These are phyloP conservation scores for Vitis riparia DNA, from an alignment of 164 flowering plant genomes.

Conservation along the genomic window DNA sequence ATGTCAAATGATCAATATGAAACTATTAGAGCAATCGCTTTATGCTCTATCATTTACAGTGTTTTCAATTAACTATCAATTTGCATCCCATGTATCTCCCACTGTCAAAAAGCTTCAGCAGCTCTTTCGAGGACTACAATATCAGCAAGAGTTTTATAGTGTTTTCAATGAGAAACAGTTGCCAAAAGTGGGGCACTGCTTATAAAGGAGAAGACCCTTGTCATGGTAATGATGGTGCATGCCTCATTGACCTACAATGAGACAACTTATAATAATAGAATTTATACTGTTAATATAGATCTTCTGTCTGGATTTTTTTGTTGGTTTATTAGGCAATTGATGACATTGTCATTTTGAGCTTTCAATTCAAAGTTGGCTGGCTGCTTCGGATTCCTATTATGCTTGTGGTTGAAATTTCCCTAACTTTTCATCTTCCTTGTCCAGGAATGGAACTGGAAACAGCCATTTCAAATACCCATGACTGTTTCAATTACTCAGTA, in stretches of 20 bases:
- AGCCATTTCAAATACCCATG: not conserved
- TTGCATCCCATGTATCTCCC: no score
- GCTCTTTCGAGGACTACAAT: not conserved
- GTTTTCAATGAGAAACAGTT: not conserved
- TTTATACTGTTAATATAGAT: not conserved
- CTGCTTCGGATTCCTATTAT: conserved; percentile 8
- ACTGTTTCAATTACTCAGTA: not conserved
- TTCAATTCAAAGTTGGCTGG: not conserved
- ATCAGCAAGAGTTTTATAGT: not conserved
- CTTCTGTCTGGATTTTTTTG: conserved; percentile 1
- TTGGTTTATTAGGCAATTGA: conserved; percentile 3
- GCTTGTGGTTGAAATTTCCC: conserved; percentile 9
- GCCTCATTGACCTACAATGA: conserved; percentile 10
- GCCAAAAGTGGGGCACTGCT: not conserved
- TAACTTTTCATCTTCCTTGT: not conserved
- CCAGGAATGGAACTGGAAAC: not conserved
- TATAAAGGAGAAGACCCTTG: not conserved
- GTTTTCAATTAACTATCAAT: no score
- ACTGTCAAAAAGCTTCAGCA: not conserved
- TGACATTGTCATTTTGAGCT: not conserved
- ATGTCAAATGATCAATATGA: no score
- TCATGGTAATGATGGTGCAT: conserved; percentile 3
- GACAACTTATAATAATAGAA: conserved; percentile 11
- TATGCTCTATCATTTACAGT: no score
- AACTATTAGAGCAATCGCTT: no score